A percentile compares a stretch with the other conserved stretches of the same genome.
Evolutionary conservation across 2,329 filamentous ascomycete genomes (phyloP).

Genomic region (Dothideomycetes sp.): DNA sequence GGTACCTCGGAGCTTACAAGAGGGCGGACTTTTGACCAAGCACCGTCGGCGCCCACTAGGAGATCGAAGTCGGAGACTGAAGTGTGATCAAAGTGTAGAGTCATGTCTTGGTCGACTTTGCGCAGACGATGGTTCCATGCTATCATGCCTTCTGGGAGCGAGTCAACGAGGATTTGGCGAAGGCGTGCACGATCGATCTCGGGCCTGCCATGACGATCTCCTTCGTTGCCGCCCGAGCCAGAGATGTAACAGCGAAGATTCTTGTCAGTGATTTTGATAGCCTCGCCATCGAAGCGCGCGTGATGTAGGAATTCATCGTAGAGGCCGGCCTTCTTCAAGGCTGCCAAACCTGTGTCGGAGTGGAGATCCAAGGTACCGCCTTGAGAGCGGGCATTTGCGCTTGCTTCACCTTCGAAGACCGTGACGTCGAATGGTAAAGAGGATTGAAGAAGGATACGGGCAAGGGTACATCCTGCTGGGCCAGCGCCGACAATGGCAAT

Average conservation of each 20-base stretch:
- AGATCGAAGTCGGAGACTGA: constrained; percentile 23
- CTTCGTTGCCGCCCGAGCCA: constrained; percentile 15
- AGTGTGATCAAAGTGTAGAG: constrained; percentile 19
- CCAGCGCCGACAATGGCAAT: constrained; percentile 27
- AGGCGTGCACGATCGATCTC: constrained; percentile 27
- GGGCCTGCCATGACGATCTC: constrained; percentile 20
- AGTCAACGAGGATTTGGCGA: constrained; percentile 21
- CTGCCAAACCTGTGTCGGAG: constrained; percentile 21
- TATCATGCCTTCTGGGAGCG: constrained; percentile 17
- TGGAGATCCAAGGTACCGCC: constrained; percentile 28
- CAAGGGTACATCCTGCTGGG: constrained; percentile 24
- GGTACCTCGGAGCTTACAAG: constrained; percentile 21
- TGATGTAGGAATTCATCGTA: constrained; percentile 22
- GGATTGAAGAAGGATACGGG: constrained; percentile 20
- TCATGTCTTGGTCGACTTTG: constrained; percentile 12
- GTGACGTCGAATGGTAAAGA: constrained; percentile 13
- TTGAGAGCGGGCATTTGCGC: constrained; percentile 18
- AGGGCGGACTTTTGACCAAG: constrained; percentile 28
- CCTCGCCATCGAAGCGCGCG: constrained; percentile 32
- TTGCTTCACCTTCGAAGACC: constrained; percentile 23
- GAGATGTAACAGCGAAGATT: constrained; percentile 20
- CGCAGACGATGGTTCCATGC: constrained; percentile 23
- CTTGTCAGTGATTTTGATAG: constrained; percentile 30
- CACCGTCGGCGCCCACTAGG: constrained; percentile 34
- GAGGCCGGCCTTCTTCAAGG: constrained; percentile 21